These are phyloP conservation scores for Aurantiochytrium sp. DNA, from an alignment of 108 stramenopile species.

Conservation along the genomic window DNA sequence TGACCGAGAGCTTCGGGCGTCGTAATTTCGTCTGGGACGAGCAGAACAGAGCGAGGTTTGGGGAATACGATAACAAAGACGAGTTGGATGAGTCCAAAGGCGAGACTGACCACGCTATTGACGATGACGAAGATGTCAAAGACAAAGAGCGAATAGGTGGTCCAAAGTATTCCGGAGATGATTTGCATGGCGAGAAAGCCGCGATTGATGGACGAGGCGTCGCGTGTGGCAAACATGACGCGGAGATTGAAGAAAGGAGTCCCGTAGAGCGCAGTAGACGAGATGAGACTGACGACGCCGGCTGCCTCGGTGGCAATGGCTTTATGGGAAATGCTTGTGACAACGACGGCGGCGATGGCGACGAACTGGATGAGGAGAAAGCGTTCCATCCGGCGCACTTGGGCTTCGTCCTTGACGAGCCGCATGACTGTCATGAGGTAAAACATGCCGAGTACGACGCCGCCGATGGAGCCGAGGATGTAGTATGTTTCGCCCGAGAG, in stretches of 20 bases:
- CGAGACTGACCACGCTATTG: not conserved
- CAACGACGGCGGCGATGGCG: not conserved
- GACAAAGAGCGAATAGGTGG: not conserved
- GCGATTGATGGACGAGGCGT: not conserved
- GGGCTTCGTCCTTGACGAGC: not conserved
- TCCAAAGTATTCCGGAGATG: not conserved
- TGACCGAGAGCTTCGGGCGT: too few species aligned
- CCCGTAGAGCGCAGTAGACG: not conserved
- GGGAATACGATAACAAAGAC: not conserved
- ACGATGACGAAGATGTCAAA: not conserved
- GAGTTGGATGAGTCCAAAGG: not conserved
- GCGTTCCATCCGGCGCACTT: not conserved
- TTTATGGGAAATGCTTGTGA: not conserved
- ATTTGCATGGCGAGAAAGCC: not conserved
- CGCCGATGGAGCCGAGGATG: not conserved
- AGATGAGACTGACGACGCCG: not conserved
- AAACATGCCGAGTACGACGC: not conserved
- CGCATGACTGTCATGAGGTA: not conserved
- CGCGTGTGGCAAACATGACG: not conserved
- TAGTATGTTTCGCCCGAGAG: not conserved
- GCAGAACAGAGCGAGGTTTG: too few species aligned
- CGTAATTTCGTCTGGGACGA: too few species aligned
- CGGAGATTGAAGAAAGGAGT: not conserved
- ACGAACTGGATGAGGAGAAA: not conserved
- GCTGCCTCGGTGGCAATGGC: not conserved